Evolutionary conservation across 345 rosid species (phyloP), one percentile per base, ranked within the genome.

Genomic region (Pelargonium nanum): DNA sequence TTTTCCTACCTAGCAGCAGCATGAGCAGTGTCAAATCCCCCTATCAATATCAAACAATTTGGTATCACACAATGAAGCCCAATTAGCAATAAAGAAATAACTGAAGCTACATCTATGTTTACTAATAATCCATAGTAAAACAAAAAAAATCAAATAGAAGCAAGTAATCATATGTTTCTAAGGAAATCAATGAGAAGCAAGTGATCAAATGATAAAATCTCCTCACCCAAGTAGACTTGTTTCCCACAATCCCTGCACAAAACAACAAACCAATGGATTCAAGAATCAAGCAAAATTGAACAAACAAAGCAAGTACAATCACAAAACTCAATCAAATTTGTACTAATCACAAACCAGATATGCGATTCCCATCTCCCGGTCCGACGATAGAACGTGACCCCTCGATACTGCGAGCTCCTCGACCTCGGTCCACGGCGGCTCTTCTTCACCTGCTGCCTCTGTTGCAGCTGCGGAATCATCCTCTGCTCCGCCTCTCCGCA

Each of bases 171-270:
- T 34, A n/a, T n/a, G n/a, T n/a, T n/a, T n/a, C n/a, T n/a, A n/a
- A n/a, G n/a, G n/a, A 34, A 34, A 5, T 10, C 45, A 34, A 34
- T 9, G 45, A 34, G 13, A 34, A 34, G 45, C 45, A 34, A 34
- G 45, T 34, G 45, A 34, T 34, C 13, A 34, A 3, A 34, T 10
- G 13, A 34, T 34, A 15, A 34, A 34, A 3, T 34, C 12, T 34
- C 45, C 76, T 54, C 85, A 93, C 99, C 99, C 69, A 93, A 79
- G 75, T 93, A 93, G 59, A 93, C 97, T 74, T 93, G 99, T 76
- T 87, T 93, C 69, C 99, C 99, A 69, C 96, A 93, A 70, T 93
- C 99, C 99, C 99, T 93, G 88, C 79, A 71, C 66, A 34, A 8
- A 28, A 28, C 34, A 4, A 34, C 45, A 9, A 34, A 28, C 34